A percentile compares a stretch with the other conserved stretches of the same genome.
Conservation (phyloP, 371 early-diverging fungal species). For the Mucor circinelloides region DNA sequence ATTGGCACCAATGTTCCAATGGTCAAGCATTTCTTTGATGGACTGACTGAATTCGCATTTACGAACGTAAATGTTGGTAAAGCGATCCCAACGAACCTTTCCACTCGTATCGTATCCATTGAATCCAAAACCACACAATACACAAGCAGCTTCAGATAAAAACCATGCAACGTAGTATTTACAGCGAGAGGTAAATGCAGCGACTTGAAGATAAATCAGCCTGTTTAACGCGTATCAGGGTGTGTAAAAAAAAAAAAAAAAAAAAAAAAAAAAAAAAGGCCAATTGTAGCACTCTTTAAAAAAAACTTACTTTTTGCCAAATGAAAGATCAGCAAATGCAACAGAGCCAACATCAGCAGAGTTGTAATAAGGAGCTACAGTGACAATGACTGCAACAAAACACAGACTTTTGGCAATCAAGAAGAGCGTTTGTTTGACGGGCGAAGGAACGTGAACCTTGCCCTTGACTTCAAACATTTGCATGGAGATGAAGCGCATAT, state of each 20-base stretch:
- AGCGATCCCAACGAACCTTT: conserved; percentile 49
- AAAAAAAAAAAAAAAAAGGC: not conserved
- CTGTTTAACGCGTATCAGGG: conserved; percentile 15
- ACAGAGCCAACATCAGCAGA: conserved; percentile 31
- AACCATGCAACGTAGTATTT: conserved; percentile 88
- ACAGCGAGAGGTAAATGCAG: conserved; percentile 66
- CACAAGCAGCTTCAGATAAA: conserved; percentile 80
- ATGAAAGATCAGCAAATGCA: not conserved
- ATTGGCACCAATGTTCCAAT: conserved; percentile 87
- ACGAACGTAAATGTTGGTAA: conserved; percentile 69
- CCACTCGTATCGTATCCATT: conserved; percentile 65
- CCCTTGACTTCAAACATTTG: conserved; percentile 46
- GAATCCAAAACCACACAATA: conserved; percentile 78
- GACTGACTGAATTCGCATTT: conserved; percentile 73
- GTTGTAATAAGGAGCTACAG: conserved; percentile 34
- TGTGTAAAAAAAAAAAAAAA: too few relatives aligned
- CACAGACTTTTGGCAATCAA: conserved; percentile 35
- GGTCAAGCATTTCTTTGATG: conserved; percentile 65
- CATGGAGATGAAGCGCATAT: conserved; percentile 60
- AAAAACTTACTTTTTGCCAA: conserved; percentile 12
- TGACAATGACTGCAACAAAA: conserved; percentile 30
- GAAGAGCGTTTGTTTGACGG: conserved; percentile 23
- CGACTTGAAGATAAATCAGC: conserved; percentile 58
- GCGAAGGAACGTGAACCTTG: conserved; percentile 24
- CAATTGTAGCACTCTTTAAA: not conserved